Base-by-base conservation (phyloP, 2,329 filamentous ascomycete genomes). In the Neospermospora avenae region DNA sequence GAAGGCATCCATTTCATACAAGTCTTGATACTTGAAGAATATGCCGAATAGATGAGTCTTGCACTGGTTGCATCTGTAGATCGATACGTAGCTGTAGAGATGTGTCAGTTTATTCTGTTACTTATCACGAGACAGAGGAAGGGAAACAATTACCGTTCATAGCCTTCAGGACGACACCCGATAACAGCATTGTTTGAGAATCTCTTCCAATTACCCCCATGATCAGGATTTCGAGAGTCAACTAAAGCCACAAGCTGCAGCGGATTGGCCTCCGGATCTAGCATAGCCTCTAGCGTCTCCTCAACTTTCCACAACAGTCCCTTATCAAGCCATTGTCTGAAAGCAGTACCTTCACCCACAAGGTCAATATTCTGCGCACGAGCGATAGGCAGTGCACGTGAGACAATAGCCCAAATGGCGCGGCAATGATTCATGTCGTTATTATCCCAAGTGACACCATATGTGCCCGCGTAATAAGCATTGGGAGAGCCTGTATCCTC, bases 371-470 rank as follows among this genome's bases (percentile, higher is more conserved):
- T 65, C 48, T 70, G 66, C 4, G 28, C 24, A 18, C 49, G 39
- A 3, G 67, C 65, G 51, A 62, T 57, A 1, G 51, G 51, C 8
- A 70, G 22, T 10, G 68, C 62, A n/a, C 39, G 25, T 2, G 22
- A 25, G 1, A 68, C 58, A 2, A 70, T 35, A 10, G 58, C 54
- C 70, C 70, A 72, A 11, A 70, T 68, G 1, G 62, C 67, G 4
- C 66, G 49, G 25, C 57, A 37, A 10, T 57, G 62, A 35, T 65
- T 58, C 1, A 48, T 51, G 5, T 67, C 61, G 31, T 48, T 62
- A 46, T 71, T 70, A 41, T 72, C 67, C 70, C 70, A 72, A 3
- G 65, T 65, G 3, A 63, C 66, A 13, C 68, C 69, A 58, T 68
- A 71, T 1, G 56, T 42, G 1, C 66, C 65, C 3, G 20, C 34